Evolutionary conservation across 108 stramenopile species (phyloP).

Genomic region (Nannochloropsis gaditana): DNA sequence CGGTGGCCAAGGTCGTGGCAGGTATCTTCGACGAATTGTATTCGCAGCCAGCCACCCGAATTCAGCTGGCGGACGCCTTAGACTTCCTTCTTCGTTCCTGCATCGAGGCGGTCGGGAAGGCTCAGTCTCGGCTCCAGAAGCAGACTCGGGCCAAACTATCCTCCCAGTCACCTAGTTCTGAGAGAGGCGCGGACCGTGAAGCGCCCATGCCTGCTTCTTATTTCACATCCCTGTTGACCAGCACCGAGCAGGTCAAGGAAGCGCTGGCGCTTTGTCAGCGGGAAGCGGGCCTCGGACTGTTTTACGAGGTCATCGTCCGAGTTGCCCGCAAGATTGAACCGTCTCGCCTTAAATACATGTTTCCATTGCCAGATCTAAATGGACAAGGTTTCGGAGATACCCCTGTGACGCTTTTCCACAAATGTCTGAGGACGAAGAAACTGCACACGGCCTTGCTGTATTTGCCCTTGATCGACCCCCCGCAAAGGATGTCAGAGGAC

Average conservation of each 20-base stretch:
- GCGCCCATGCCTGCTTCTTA: background rate
- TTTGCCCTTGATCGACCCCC: slow-evolving; percentile 8
- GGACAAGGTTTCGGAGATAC: slow-evolving; percentile 3
- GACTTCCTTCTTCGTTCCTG: background rate
- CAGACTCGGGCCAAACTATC: background rate
- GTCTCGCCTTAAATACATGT: slow-evolving; percentile 7
- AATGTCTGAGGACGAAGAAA: background rate
- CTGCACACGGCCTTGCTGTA: background rate
- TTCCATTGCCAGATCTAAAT: background rate
- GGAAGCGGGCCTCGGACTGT: background rate
- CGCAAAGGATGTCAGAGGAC: background rate
- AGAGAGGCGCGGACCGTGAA: background rate
- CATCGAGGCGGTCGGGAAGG: background rate
- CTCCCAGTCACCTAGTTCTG: background rate
- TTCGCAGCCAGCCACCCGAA: background rate
- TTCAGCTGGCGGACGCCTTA: slow-evolving; percentile 15
- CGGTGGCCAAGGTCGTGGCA: background rate
- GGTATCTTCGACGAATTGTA: slow-evolving; percentile 1
- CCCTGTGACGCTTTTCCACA: background rate
- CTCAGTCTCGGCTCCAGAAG: background rate
- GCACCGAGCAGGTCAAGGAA: slow-evolving; percentile 3
- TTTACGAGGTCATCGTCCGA: slow-evolving; percentile 5
- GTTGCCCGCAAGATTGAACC: background rate
- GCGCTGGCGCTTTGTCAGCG: slow-evolving; percentile 1
- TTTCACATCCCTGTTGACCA: background rate